phyloP scores from a whole-genome alignment of 2,329 filamentous ascomycete genomes.

The Xylaria sp. region DNA sequence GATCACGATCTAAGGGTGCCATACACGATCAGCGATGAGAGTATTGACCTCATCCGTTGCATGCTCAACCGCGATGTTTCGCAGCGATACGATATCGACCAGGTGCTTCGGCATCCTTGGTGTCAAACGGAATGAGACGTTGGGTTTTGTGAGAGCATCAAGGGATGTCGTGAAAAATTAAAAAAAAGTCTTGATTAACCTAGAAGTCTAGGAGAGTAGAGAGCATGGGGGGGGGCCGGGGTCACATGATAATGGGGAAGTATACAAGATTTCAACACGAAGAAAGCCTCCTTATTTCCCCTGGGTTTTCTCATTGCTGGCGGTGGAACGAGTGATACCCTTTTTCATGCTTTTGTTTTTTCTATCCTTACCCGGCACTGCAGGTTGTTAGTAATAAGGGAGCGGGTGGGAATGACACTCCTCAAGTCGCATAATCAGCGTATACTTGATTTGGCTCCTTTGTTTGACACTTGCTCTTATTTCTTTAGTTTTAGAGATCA shows the following conservation, averaged over 20 bases:
- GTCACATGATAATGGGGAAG: slow-evolving; percentile 10
- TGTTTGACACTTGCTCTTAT: neutral
- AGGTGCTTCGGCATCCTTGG: slow-evolving; percentile 92
- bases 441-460: neutral
- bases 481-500: slow-evolving; percentile 19
- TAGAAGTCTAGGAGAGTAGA: slow-evolving; percentile 23
- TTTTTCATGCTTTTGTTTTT: slow-evolving; percentile 2
- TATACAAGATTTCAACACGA: slow-evolving; percentile 6
- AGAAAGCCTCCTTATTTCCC: neutral
- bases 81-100: slow-evolving; percentile 80
- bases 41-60: slow-evolving; percentile 85
- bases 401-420: neutral
- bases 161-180: neutral
- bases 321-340: slow-evolving; percentile 27
- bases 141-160: neutral
- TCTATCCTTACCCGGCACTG: neutral
- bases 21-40: slow-evolving; percentile 86
- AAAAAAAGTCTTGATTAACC: neutral
- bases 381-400: neutral
- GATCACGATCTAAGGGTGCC: slow-evolving; percentile 93
- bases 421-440: neutral
- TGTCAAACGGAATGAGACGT: slow-evolving; percentile 46
- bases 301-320: slow-evolving; percentile 8
- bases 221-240: slow-evolving; percentile 3
- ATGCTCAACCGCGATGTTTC: slow-evolving; percentile 94